A percentile compares a stretch with the other conserved stretches of the same genome.
Evolutionary conservation across 2,329 filamentous ascomycete species (phyloP).

Genomic region (Fusarium proliferatum): DNA sequence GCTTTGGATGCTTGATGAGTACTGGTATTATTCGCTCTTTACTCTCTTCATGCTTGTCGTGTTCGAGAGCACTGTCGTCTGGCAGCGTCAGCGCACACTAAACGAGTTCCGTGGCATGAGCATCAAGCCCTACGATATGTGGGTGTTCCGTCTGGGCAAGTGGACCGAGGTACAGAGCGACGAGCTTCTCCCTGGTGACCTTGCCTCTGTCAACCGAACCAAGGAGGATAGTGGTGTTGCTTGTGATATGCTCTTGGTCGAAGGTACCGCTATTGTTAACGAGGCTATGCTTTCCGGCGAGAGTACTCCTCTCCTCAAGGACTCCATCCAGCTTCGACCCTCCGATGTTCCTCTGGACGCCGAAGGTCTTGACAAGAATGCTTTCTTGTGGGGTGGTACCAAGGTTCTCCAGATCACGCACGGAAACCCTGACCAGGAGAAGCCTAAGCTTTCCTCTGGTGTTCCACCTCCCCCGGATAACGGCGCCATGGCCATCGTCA

Average conservation of each 20-base stretch:
- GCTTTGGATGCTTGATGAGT: constrained; percentile 98
- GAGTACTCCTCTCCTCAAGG: constrained; percentile 95
- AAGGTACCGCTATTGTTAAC: constrained; percentile 97
- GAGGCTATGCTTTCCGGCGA: constrained; percentile 99
- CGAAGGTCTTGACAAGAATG: constrained; percentile 94
- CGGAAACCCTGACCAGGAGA: constrained; percentile 80
- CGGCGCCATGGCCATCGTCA: constrained; percentile 91
- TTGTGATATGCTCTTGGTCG: constrained; percentile 95
- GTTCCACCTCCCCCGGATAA: constrained; percentile 90
- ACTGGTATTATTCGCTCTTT: constrained; percentile 99
- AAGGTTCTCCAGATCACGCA: constrained; percentile 97
- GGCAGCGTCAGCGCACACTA: constrained; percentile 96
- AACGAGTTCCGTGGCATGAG: constrained; percentile 99
- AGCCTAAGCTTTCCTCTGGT: constrained; percentile 77
- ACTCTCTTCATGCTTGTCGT: constrained; percentile 98
- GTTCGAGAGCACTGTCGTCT: constrained; percentile 98
- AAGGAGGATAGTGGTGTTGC: constrained; percentile 98
- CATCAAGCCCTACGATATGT: constrained; percentile 97
- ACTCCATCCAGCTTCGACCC: constrained; percentile 91
- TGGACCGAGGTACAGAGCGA: constrained; percentile 93
- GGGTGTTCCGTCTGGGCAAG: constrained; percentile 86
- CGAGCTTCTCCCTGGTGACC: constrained; percentile 89
- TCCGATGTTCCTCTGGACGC: constrained; percentile 82
- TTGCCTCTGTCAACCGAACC: constrained; percentile 90
- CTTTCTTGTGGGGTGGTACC: constrained; percentile 96